These are phyloP conservation scores for Rosa chinensis DNA, from an alignment of 306 rosid species.

Conservation along the genomic window DNA sequence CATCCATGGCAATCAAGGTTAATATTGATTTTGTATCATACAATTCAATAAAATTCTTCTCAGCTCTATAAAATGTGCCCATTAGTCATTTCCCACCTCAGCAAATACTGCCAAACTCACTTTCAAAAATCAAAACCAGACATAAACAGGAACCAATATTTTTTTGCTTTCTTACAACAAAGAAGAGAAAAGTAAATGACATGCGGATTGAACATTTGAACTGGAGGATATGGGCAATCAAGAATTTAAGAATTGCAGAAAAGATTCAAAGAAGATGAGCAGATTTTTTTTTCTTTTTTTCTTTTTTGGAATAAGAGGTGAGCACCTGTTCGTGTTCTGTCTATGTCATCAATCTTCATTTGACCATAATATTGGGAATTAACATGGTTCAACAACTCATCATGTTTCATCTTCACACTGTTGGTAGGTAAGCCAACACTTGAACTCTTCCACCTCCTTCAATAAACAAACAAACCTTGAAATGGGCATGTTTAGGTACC, in stretches of 20 bases:
- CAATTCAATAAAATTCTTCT: background rate
- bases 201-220: background rate
- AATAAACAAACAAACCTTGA: slow-evolving; percentile 6
- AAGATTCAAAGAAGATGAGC: background rate
- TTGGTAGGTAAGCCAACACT: slow-evolving; percentile 48
- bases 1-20: slow-evolving; percentile 4
- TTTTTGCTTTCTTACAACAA: background rate
- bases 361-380: slow-evolving; percentile 11
- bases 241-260: background rate
- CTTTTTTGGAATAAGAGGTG: background rate
- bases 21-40: background rate
- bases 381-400: slow-evolving; percentile 35
- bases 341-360: slow-evolving; percentile 18
- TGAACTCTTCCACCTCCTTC: slow-evolving; percentile 15
- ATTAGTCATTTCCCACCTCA: slow-evolving; percentile 16
- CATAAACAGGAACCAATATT: background rate
- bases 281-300: background rate
- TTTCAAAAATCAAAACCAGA: slow-evolving; percentile 14
- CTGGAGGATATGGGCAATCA: background rate
- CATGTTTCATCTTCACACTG: slow-evolving; percentile 35
- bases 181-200: background rate
- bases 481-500: slow-evolving; percentile 5
- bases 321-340: background rate
- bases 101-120: slow-evolving; percentile 14
- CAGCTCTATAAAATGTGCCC: slow-evolving; percentile 4